These are phyloP conservation scores for Naganishia cerealis DNA, from an alignment of 1,284 basidiomycete genomes.

Conservation along the genomic window DNA sequence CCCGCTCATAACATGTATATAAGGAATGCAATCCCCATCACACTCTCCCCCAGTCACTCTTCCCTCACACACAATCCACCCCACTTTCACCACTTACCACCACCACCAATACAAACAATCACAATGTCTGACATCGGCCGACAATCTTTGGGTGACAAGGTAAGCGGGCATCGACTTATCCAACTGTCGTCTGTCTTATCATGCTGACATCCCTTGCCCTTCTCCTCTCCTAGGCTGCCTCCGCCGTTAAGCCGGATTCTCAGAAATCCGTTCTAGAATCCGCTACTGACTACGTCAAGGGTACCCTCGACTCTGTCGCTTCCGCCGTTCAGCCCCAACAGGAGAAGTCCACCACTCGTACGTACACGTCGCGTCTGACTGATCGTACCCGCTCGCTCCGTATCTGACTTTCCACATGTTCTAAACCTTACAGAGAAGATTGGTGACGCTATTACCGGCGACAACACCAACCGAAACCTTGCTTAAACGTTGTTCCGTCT, in stretches of 20 bases:
- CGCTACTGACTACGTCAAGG: constrained; percentile 32
- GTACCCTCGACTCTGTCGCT: constrained; percentile 31
- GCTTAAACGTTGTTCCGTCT: constrained; percentile 16
- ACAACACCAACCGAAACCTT: constrained; percentile 34
- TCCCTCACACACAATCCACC: constrained; percentile 2
- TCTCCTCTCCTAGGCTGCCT: constrained; percentile 14
- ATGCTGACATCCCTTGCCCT: background rate
- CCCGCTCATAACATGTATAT: constrained; percentile 4
- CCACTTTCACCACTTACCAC: background rate
- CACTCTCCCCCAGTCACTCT: background rate
- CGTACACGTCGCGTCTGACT: background rate
- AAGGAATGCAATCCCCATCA: background rate
- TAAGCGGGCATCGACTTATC: background rate
- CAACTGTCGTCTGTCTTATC: background rate
- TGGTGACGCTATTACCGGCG: constrained; percentile 31
- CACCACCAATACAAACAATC: constrained; percentile 15
- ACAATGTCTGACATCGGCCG: constrained; percentile 40
- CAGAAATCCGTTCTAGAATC: constrained; percentile 28
- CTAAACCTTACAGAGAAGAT: constrained; percentile 26
- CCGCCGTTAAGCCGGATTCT: constrained; percentile 23
- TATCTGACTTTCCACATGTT: background rate
- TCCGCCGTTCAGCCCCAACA: constrained; percentile 32
- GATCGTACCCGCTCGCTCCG: background rate
- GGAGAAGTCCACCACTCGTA: constrained; percentile 20
- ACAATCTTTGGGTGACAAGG: constrained; percentile 42